Percentiles rank a stretch among this genome's conserved stretches.
These are phyloP conservation scores for Tylopilus intermedius DNA, from an alignment of 768 basidiomycete genomes.

Conservation along the genomic window DNA sequence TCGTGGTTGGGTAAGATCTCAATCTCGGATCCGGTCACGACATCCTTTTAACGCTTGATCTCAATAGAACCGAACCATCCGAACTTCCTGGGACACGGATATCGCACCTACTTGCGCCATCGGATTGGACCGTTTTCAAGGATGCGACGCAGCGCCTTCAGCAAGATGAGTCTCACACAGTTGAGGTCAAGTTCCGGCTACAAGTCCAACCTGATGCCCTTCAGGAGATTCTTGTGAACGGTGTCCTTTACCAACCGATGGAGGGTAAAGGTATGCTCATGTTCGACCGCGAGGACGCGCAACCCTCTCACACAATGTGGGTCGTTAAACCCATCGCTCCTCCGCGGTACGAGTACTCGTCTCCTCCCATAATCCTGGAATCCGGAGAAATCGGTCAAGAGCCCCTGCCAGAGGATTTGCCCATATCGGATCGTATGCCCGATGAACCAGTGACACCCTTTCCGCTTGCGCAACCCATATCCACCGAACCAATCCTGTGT, in stretches of 20 bases:
- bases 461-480: constrained; percentile 73
- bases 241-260: constrained; percentile 73
- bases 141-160: constrained; percentile 82
- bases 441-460: constrained; percentile 62
- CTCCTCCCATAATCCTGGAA: constrained; percentile 57
- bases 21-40: background rate
- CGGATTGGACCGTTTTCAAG: constrained; percentile 77
- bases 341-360: constrained; percentile 62
- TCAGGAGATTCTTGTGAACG: constrained; percentile 48
- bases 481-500: constrained; percentile 81
- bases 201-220: constrained; percentile 61
- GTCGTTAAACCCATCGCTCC: constrained; percentile 80
- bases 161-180: constrained; percentile 89
- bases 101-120: constrained; percentile 72
- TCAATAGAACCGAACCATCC: constrained; percentile 71
- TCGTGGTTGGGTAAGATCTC: constrained; percentile 76
- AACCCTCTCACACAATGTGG: constrained; percentile 97
- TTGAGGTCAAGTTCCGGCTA: constrained; percentile 87
- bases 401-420: constrained; percentile 31
- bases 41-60: constrained; percentile 12
- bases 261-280: constrained; percentile 99
- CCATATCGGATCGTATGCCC: constrained; percentile 33
- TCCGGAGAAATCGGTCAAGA: constrained; percentile 38
- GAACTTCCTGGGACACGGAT: constrained; percentile 75
- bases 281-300: constrained; percentile 84